Evolutionary conservation across 148 eudicot species (phyloP), one percentile per base, ranked within the genome.

Genomic region (Simmondsia chinensis): DNA sequence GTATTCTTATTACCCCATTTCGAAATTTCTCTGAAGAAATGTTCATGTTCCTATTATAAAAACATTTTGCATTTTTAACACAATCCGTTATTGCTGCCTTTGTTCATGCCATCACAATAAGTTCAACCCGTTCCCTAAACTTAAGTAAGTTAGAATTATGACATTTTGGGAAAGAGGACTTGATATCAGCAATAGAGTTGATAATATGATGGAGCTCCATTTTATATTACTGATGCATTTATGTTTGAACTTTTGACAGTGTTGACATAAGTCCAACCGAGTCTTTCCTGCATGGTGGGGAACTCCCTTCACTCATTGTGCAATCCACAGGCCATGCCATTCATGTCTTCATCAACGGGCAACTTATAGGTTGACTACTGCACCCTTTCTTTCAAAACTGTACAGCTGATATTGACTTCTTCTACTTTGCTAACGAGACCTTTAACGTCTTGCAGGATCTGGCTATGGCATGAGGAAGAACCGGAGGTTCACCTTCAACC

Each of bases 331-430:
- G 97, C 27, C 88, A 85, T 53, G 88, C 88, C 40, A 65, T 91
- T 41, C 95, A 91, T 45, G 94, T 73, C 25, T 91, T 91, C 41
- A 52, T 91, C 38, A 91, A 91, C 30, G 97, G 94, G 24, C 66
- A 79, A 59, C 83, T 74, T 46, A 77, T 79, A 52, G 97, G 97
- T 91, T 53, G 26, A 5, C 6, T 38, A 24, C 38, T 29, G 13
- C 24, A 25, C 20, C 18, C 28, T 36, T 33, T 43, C 17, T 26
- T 36, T 15, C 14, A 18, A n/a, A 39, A 34, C 39, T 5, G 10
- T 4, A 10, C 18, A 0, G 18, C 3, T 13, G 0, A 13, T 12
- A 15, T 11, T 22, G 4, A 10, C 14, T 2, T 21, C 20, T 2
- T 40, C 31, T 42, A n/a, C 51, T 39, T 42, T 39, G 46, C 53